A percentile compares a stretch with the other conserved stretches of the same genome.
Evolutionary conservation across 192 early-diverging fungal genomes (phyloP).

Genomic region (Coemansia sp.): DNA sequence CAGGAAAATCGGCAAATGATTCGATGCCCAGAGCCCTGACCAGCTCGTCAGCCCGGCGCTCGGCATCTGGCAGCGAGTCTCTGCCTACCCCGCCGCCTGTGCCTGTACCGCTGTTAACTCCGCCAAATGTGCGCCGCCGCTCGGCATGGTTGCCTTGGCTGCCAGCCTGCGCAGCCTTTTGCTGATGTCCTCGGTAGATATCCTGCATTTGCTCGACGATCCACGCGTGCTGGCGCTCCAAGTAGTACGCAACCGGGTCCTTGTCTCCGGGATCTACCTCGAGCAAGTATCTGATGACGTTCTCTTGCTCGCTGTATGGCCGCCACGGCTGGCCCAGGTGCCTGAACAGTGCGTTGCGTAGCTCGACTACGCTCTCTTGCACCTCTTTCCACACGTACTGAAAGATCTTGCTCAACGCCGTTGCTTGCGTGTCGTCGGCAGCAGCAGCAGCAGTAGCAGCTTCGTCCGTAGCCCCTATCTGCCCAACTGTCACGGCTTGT

Average conservation of each 20-base stretch:
- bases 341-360: conserved; percentile 72
- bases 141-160: conserved; percentile 26
- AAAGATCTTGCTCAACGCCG: conserved; percentile 72
- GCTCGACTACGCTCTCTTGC: conserved; percentile 71
- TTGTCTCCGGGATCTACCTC: conserved; percentile 63
- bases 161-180: conserved; percentile 40
- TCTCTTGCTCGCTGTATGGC: conserved; percentile 86
- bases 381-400: conserved; percentile 95
- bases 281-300: conserved; percentile 70
- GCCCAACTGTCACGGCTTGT: conserved; percentile 53
- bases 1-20: conserved; percentile 41
- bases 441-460: background rate
- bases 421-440: conserved; percentile 25
- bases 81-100: background rate
- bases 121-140: conserved; percentile 16
- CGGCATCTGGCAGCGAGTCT: conserved; percentile 19
- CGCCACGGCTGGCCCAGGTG: conserved; percentile 74
- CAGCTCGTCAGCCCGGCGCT: conserved; percentile 47
- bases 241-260: conserved; percentile 87
- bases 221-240: conserved; percentile 86
- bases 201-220: conserved; percentile 75
- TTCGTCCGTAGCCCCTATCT: conserved; percentile 8
- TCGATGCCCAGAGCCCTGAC: conserved; percentile 37
- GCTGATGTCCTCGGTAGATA: conserved; percentile 61
- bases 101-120: background rate